Conservation (phyloP, 2,329 filamentous ascomycete species). For the Alternaria solani region DNA sequence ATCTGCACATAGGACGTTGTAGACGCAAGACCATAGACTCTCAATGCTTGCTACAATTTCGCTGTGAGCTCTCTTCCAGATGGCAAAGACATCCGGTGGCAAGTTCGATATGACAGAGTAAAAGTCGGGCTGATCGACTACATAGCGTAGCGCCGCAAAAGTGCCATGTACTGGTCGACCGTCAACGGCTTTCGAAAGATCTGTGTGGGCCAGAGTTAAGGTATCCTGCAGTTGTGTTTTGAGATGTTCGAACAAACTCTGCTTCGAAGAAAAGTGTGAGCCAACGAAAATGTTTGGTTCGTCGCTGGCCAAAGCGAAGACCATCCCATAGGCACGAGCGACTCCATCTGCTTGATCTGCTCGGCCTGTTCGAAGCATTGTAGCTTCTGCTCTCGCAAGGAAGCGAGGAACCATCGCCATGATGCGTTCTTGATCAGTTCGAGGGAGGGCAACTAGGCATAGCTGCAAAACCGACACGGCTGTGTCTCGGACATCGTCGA, state of each 20-base stretch:
- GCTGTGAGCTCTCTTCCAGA: slow-evolving; percentile 57
- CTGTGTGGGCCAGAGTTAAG: slow-evolving; percentile 66
- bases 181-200: slow-evolving; percentile 69
- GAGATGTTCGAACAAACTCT: slow-evolving; percentile 65
- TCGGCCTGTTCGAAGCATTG: slow-evolving; percentile 75
- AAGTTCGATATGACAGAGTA: slow-evolving; percentile 25
- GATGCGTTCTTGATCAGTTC: slow-evolving; percentile 16
- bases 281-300: slow-evolving; percentile 16
- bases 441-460: slow-evolving; percentile 33
- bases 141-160: slow-evolving; percentile 57
- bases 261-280: slow-evolving; percentile 33
- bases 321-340: slow-evolving; percentile 75
- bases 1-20: slow-evolving; percentile 84
- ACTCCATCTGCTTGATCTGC: slow-evolving; percentile 94
- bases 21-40: slow-evolving; percentile 79
- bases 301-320: slow-evolving; percentile 65
- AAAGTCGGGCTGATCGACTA: slow-evolving; percentile 55
- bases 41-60: slow-evolving; percentile 68
- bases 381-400: slow-evolving; percentile 55
- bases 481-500: slow-evolving; percentile 82
- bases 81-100: slow-evolving; percentile 13
- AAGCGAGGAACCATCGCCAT: slow-evolving; percentile 35
- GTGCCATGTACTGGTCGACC: slow-evolving; percentile 57
- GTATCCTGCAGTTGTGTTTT: slow-evolving; percentile 70
- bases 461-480: slow-evolving; percentile 57